These are phyloP conservation scores for Ascochyta lentis DNA, from an alignment of 2,329 filamentous ascomycete genomes.

Conservation along the genomic window DNA sequence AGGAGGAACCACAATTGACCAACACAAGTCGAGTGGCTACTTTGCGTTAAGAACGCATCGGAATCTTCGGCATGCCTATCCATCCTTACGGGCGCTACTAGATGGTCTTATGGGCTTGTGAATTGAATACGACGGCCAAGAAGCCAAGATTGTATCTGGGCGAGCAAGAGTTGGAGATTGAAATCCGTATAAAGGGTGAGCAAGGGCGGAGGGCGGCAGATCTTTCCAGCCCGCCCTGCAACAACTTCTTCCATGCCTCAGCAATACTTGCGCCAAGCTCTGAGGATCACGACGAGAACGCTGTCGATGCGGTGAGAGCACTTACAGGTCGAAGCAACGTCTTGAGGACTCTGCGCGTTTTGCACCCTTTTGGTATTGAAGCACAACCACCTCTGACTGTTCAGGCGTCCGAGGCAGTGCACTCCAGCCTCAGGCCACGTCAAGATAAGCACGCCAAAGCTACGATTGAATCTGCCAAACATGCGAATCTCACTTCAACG, in stretches of 20 bases:
- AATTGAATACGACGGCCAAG: neutral
- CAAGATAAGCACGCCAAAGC: constrained; percentile 10
- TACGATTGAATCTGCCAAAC: constrained; percentile 1
- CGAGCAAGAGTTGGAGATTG: neutral
- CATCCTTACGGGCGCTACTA: neutral
- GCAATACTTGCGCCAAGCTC: neutral
- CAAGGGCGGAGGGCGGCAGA: neutral
- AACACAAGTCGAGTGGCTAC: no score
- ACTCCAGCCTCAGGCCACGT: constrained; percentile 19
- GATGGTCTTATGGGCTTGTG: neutral
- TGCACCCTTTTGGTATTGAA: neutral
- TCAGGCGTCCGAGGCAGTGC: constrained; percentile 17
- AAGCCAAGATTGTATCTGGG: neutral
- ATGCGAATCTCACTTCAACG: neutral
- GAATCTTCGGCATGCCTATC: no score
- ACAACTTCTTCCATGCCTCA: neutral
- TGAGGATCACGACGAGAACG: neutral
- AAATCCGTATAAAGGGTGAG: neutral
- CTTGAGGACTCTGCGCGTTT: neutral
- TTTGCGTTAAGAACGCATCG: no score
- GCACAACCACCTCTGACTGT: neutral
- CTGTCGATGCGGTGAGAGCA: neutral
- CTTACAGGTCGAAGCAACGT: no score
- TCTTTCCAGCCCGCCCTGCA: neutral
- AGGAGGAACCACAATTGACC: no score